A percentile compares a stretch with the other conserved stretches of the same genome.
Conservation (phyloP, 495 filamentous ascomycete species). For the Neurospora hispaniola region DNA sequence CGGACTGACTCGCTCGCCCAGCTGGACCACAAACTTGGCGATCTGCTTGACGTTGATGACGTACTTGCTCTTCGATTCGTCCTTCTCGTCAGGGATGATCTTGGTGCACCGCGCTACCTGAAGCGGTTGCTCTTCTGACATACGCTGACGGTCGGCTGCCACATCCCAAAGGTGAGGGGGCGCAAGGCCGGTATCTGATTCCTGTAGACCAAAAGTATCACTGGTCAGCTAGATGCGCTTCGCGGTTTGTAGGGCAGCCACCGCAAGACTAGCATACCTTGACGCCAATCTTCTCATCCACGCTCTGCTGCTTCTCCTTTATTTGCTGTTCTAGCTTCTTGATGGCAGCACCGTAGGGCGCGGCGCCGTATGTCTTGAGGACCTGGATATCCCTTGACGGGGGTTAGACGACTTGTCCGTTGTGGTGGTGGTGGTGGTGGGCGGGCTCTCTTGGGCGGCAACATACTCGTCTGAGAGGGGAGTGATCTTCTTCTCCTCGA, state of each 20-base stretch:
- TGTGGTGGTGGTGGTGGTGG: slow-evolving; percentile 12
- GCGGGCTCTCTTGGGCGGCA: not conserved
- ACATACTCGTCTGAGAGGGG: slow-evolving; percentile 90
- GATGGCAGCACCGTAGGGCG: slow-evolving; percentile 81
- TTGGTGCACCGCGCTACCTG: slow-evolving; percentile 98
- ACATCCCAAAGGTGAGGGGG: slow-evolving; percentile 99
- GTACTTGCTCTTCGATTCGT: slow-evolving; percentile 97
- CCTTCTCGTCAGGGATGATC: slow-evolving; percentile 96
- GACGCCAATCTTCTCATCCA: slow-evolving; percentile 91
- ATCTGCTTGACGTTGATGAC: slow-evolving; percentile 99
- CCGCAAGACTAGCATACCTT: slow-evolving; percentile 27
- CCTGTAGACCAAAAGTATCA: slow-evolving; percentile 37
- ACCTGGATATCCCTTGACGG: slow-evolving; percentile 84
- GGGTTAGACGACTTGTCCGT: slow-evolving; percentile 24
- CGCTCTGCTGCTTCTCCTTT: slow-evolving; percentile 90
- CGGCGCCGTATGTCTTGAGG: slow-evolving; percentile 96
- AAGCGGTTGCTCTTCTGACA: slow-evolving; percentile 94
- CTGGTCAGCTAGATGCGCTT: slow-evolving; percentile 1
- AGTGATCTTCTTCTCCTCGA: slow-evolving; percentile 98
- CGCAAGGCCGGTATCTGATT: slow-evolving; percentile 96
- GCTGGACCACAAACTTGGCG: slow-evolving; percentile 97
- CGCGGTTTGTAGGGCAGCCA: not conserved
- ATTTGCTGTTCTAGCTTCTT: slow-evolving; percentile 98
- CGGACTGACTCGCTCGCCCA: slow-evolving; percentile 91
- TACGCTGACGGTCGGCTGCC: slow-evolving; percentile 91